Conservation (phyloP, 2,329 filamentous ascomycete genomes). For the Fusarium sp. region DNA sequence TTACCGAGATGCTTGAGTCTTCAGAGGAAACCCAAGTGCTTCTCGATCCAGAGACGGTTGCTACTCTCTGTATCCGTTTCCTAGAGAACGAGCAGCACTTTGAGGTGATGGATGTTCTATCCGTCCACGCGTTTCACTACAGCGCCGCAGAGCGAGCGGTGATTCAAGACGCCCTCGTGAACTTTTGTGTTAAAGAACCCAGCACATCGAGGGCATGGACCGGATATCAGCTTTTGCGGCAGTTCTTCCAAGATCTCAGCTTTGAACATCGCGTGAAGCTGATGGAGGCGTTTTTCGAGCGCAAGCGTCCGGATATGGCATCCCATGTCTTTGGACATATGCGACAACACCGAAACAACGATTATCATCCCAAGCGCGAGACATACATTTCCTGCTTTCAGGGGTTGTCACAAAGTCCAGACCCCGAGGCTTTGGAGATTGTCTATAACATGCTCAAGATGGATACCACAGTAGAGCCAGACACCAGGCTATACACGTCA, state of each 20-base stretch:
- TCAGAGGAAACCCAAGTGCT: conserved; percentile 77
- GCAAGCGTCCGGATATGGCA: conserved; percentile 85
- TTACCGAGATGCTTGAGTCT: conserved; percentile 79
- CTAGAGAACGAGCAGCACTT: conserved; percentile 80
- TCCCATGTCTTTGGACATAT: conserved; percentile 91
- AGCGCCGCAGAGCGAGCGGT: conserved; percentile 75
- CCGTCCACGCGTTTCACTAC: conserved; percentile 77
- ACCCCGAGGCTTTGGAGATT: conserved; percentile 73
- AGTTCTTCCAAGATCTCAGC: conserved; percentile 75
- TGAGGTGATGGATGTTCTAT: conserved; percentile 85
- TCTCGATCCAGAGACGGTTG: conserved; percentile 80
- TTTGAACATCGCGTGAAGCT: conserved; percentile 74
- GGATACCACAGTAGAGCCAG: conserved; percentile 82
- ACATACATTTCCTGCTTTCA: conserved; percentile 85
- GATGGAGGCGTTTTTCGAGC: conserved; percentile 85
- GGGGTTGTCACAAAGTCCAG: conserved; percentile 72
- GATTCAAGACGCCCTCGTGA: conserved; percentile 74
- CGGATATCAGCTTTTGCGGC: conserved; percentile 73
- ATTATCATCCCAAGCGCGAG: conserved; percentile 75
- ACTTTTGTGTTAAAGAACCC: conserved; percentile 75
- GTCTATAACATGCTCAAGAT: conserved; percentile 96
- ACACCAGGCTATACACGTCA: conserved; percentile 82
- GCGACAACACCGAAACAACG: conserved; percentile 77
- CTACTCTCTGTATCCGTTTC: conserved; percentile 78
- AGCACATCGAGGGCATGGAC: conserved; percentile 75